phyloP scores from a whole-genome alignment of 176 grass and related monocot genomes.

The Aegilops speltoides region DNA sequence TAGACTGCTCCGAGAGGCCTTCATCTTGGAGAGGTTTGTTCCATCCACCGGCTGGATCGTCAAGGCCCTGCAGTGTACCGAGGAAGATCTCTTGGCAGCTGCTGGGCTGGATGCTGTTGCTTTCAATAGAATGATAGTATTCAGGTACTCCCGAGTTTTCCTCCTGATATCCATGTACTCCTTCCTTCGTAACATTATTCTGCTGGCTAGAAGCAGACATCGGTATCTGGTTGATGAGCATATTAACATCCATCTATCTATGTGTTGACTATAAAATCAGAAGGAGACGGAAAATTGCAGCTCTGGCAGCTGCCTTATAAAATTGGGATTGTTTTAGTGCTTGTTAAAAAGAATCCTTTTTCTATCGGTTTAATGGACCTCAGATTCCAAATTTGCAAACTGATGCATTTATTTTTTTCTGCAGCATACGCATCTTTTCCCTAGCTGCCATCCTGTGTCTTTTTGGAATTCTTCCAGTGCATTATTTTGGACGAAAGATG shows the following conservation, averaged over 20 bases:
- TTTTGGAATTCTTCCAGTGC: conserved; percentile 73
- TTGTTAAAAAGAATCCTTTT: background rate
- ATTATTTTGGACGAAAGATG: conserved; percentile 83
- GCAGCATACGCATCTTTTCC: conserved; percentile 90
- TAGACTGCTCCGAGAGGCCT: conserved; percentile 50
- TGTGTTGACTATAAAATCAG: no score
- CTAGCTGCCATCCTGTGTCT: conserved; percentile 81
- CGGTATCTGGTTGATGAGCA: background rate
- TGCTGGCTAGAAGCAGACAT: background rate
- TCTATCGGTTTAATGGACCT: background rate
- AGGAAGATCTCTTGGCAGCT: conserved; percentile 75
- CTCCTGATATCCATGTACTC: background rate
- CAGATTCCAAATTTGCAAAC: background rate
- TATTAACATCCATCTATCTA: background rate
- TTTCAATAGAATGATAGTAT: conserved; percentile 75
- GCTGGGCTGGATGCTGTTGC: conserved; percentile 91
- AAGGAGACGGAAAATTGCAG: no score
- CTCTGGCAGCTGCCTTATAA: no score
- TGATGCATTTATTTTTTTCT: conserved; percentile 20
- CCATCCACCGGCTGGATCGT: conserved; percentile 80
- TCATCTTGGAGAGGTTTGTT: conserved; percentile 81
- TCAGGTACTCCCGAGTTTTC: conserved; percentile 52
- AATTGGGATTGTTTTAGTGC: background rate
- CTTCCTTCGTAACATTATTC: background rate
- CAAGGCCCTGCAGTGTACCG: conserved; percentile 72